A percentile compares a stretch with the other conserved stretches of the same genome.
These are phyloP conservation scores for Pythium aphanidermatum DNA, from an alignment of 352 stramenopile genomes.

Conservation along the genomic window DNA sequence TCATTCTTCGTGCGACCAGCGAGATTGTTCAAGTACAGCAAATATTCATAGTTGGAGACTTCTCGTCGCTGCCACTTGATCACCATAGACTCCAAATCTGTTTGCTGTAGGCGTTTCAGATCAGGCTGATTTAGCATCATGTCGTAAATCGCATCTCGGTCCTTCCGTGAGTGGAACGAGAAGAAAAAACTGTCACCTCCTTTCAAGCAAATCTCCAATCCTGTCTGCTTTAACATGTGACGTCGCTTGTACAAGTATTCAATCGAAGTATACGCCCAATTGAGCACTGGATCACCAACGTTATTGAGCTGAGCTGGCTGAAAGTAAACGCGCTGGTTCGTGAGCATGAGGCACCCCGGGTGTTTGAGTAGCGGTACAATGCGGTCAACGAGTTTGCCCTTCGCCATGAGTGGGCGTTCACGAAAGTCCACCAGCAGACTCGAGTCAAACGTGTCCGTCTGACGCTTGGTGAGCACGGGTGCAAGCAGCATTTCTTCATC, in stretches of 20 bases:
- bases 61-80: slow-evolving; percentile 76
- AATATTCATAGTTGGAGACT: slow-evolving; percentile 95
- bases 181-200: slow-evolving; percentile 76
- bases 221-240: slow-evolving; percentile 88
- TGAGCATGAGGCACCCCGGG: slow-evolving; percentile 90
- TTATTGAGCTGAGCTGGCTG: slow-evolving; percentile 91
- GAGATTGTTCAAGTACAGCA: slow-evolving; percentile 86
- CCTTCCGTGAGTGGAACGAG: slow-evolving; percentile 58
- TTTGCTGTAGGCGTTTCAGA: slow-evolving; percentile 50
- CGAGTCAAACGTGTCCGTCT: slow-evolving; percentile 85
- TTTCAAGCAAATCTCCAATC: slow-evolving; percentile 80
- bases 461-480: slow-evolving; percentile 59
- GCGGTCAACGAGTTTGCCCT: slow-evolving; percentile 76
- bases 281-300: slow-evolving; percentile 80
- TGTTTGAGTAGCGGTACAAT: slow-evolving; percentile 90
- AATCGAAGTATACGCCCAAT: slow-evolving; percentile 78
- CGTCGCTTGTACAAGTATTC: slow-evolving; percentile 81
- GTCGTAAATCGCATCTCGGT: slow-evolving; percentile 82
- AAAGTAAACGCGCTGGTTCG: slow-evolving; percentile 85
- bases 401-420: slow-evolving; percentile 68
- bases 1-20: slow-evolving; percentile 86
- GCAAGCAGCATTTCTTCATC: slow-evolving; percentile 77
- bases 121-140: slow-evolving; percentile 78
- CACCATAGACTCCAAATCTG: slow-evolving; percentile 69
- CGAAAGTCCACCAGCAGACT: slow-evolving; percentile 87